Evolutionary conservation across 2,329 filamentous ascomycete genomes (phyloP).

Genomic region (Curvularia sp.): DNA sequence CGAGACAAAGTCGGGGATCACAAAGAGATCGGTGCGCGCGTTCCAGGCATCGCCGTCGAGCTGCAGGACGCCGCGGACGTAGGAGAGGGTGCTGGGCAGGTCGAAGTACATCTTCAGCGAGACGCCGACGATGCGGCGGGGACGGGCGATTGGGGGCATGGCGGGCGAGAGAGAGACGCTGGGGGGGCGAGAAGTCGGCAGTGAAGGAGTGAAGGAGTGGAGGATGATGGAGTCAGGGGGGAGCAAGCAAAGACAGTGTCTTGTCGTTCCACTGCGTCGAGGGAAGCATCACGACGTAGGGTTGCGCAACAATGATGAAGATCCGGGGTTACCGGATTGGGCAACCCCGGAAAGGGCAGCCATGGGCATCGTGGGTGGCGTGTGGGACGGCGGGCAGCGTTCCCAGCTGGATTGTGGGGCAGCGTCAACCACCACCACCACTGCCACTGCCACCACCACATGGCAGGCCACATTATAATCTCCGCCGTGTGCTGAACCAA

Average conservation of each 20-base stretch:
- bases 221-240: not conserved
- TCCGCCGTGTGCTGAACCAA: not conserved
- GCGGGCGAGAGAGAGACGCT: not conserved
- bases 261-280: not conserved
- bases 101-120: slow-evolving; percentile 85
- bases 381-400: slow-evolving; percentile 5
- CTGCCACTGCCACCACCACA: slow-evolving; percentile 7
- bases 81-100: slow-evolving; percentile 64
- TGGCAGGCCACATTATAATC: slow-evolving; percentile 8
- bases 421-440: slow-evolving; percentile 8
- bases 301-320: slow-evolving; percentile 5
- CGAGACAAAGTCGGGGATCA: slow-evolving; percentile 79
- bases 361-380: slow-evolving; percentile 2
- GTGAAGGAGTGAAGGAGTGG: not conserved
- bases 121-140: slow-evolving; percentile 72
- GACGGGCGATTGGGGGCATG: slow-evolving; percentile 48
- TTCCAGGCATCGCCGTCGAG: slow-evolving; percentile 62
- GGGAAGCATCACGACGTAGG: not conserved
- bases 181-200: not conserved
- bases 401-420: slow-evolving; percentile 11
- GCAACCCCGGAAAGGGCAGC: slow-evolving; percentile 4
- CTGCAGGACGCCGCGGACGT: slow-evolving; percentile 53
- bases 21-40: slow-evolving; percentile 71
- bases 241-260: not conserved
- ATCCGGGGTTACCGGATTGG: slow-evolving; percentile 11